Percentiles rank a stretch among this genome's conserved stretches.
These are phyloP conservation scores for Phylloporus sp. DNA, from an alignment of 768 basidiomycete genomes.

Conservation along the genomic window DNA sequence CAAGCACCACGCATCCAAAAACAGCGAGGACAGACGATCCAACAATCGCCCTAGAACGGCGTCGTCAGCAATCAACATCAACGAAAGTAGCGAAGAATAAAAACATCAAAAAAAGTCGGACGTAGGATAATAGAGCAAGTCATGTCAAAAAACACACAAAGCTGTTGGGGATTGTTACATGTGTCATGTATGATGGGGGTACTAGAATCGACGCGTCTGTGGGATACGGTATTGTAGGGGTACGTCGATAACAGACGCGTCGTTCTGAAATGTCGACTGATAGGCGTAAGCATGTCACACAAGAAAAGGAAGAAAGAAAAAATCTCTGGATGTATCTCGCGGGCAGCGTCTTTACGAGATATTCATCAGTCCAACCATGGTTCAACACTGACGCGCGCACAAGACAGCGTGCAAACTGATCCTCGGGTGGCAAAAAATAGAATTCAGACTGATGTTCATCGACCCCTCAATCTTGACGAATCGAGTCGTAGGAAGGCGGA, in stretches of 20 bases:
- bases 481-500: slow-evolving; percentile 28
- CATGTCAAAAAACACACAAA: too few species aligned
- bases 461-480: slow-evolving; percentile 15
- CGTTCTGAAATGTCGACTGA: not conserved
- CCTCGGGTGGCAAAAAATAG: not conserved
- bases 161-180: too few species aligned
- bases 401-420: not conserved
- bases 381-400: not conserved
- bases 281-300: slow-evolving; percentile 6
- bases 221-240: slow-evolving; percentile 3
- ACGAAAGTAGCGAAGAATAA: too few species aligned
- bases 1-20: too few species aligned
- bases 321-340: not conserved
- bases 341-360: slow-evolving; percentile 1
- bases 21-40: too few species aligned
- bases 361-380: not conserved
- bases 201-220: slow-evolving; percentile 2
- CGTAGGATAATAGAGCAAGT: too few species aligned
- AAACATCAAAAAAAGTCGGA: too few species aligned
- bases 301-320: not conserved
- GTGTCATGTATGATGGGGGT: not conserved
- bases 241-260: not conserved
- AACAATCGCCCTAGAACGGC: too few species aligned
- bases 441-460: not conserved
- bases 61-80: too few species aligned